These are phyloP conservation scores for Lipomyces starkeyi DNA, from an alignment of 805 yeast species.

Conservation along the genomic window DNA sequence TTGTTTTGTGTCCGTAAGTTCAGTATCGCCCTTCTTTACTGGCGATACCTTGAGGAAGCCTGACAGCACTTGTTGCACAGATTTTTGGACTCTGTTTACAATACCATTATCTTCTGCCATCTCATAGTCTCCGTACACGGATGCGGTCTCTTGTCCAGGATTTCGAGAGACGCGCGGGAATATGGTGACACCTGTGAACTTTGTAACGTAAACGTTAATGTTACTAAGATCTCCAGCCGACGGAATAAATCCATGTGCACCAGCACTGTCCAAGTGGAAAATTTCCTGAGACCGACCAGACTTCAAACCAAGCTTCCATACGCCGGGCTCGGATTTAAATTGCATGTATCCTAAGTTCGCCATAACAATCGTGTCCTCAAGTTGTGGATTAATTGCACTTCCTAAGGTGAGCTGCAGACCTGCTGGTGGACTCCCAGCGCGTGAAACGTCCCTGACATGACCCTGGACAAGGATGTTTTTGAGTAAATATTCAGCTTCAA, in stretches of 20 bases:
- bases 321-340: conserved; percentile 73
- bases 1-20: conserved; percentile 40
- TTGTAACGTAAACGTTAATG: conserved; percentile 45
- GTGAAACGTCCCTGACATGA: conserved; percentile 56
- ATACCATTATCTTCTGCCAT: conserved; percentile 9
- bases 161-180: conserved; percentile 55
- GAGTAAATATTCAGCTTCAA: conserved; percentile 58
- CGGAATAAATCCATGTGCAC: conserved; percentile 30
- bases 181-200: conserved; percentile 55
- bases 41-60: conserved; percentile 15
- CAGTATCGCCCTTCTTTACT: conserved; percentile 10
- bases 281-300: conserved; percentile 52
- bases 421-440: conserved; percentile 52
- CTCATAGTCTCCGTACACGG: conserved; percentile 37
- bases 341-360: conserved; percentile 84
- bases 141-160: conserved; percentile 48
- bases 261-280: conserved; percentile 50
- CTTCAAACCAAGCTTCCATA: conserved; percentile 61
- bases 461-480: conserved; percentile 72
- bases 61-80: conserved; percentile 22
- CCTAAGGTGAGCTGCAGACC: conserved; percentile 58
- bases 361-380: conserved; percentile 74
- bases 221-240: conserved; percentile 16
- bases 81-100: conserved; percentile 30
- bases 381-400: conserved; percentile 39